phyloP scores from a whole-genome alignment of 345 rosid species.

The Eucalyptus coolabah region DNA sequence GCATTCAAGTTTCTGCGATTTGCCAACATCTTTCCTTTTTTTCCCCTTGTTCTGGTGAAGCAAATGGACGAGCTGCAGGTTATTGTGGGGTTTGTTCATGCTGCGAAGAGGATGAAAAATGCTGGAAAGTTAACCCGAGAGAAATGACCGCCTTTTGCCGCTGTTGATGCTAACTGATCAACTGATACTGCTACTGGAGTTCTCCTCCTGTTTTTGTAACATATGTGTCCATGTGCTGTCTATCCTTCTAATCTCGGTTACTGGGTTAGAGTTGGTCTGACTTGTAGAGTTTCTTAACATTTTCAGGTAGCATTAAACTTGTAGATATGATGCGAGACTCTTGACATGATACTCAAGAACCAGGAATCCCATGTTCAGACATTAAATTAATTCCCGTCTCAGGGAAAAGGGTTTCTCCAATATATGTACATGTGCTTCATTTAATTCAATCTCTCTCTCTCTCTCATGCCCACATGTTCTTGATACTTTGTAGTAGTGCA shows the following conservation, averaged over 20 bases:
- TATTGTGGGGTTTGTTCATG: constrained; percentile 85
- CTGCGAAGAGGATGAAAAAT: constrained; percentile 70
- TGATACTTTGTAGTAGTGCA: background rate
- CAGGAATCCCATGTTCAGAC: background rate
- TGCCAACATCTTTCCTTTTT: background rate
- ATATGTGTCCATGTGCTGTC: constrained; percentile 14
- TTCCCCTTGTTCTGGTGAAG: constrained; percentile 15
- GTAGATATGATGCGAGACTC: constrained; percentile 25
- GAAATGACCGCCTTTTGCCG: background rate
- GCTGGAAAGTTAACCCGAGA: constrained; percentile 31
- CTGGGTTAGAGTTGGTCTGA: constrained; percentile 11
- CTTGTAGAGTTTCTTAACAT: constrained; percentile 35
- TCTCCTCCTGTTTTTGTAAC: constrained; percentile 3
- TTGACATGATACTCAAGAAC: background rate
- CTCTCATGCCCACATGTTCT: background rate
- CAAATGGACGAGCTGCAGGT: constrained; percentile 98
- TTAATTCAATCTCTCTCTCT: background rate
- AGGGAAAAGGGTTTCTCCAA: background rate
- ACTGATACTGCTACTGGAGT: background rate
- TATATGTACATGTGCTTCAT: background rate
- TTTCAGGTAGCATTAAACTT: constrained; percentile 17
- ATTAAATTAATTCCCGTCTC: background rate
- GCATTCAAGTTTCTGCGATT: background rate
- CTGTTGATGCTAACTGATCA: background rate
- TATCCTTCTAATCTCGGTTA: background rate